Evolutionary conservation across 225 moss, liverwort and hornwort species (phyloP).

Genomic region (Rhytidiadelphus loreus): DNA sequence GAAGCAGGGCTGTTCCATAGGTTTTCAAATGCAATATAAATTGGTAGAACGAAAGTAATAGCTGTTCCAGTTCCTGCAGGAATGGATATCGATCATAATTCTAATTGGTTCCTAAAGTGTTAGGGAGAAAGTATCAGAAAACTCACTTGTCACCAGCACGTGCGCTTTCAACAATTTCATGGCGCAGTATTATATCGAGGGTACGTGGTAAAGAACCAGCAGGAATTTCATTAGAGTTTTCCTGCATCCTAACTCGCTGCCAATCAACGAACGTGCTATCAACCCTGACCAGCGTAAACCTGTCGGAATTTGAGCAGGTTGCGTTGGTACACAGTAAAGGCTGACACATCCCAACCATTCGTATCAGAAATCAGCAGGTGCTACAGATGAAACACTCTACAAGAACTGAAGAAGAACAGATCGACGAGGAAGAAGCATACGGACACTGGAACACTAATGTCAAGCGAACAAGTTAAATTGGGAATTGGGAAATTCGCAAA

Average conservation of each 20-base stretch:
- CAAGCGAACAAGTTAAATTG: background rate
- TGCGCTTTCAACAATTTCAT: conserved; percentile 96
- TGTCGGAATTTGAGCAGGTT: conserved; percentile 67
- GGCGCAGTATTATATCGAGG: conserved; percentile 83
- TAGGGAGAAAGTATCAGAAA: background rate
- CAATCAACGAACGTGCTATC: conserved; percentile 93
- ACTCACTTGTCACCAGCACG: conserved; percentile 97
- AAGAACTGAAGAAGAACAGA: background rate
- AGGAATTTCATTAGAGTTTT: conserved; percentile 91
- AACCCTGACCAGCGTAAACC: conserved; percentile 49
- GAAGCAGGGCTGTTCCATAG: background rate
- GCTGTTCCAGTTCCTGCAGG: background rate
- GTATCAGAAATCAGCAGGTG: background rate
- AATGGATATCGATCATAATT: background rate
- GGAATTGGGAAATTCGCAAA: background rate
- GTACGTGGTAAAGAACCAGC: conserved; percentile 97
- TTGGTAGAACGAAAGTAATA: background rate
- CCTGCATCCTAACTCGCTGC: conserved; percentile 98
- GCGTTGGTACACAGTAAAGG: conserved; percentile 81
- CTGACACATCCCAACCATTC: conserved; percentile 36
- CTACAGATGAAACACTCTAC: background rate
- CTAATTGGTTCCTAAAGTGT: background rate
- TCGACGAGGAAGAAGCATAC: background rate
- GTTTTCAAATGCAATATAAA: background rate
- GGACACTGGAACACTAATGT: background rate